Evolutionary conservation across 768 basidiomycete species (phyloP), one percentile per base, ranked within the genome.

Genomic region (Scleroderma citrinum): DNA sequence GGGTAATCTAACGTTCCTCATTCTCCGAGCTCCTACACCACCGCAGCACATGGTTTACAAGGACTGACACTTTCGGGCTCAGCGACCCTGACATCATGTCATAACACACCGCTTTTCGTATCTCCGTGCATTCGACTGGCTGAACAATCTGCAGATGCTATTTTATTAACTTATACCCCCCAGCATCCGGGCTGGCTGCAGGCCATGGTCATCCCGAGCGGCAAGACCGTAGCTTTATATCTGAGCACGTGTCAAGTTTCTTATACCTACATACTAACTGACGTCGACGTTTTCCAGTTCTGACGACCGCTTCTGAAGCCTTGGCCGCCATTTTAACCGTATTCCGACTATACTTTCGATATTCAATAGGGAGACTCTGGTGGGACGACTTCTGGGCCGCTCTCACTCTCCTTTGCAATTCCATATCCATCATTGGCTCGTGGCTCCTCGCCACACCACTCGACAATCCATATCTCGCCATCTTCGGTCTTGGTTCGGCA

Each of bases 331-430:
- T 47, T 20, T 38, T 59, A 8, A 65, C 65, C 16, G 50, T 51
- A 2, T 63, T 67, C 44, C 56, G 60, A 39, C 57, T 67, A 17
- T 65, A 52, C 51, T 61, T 63, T 43, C 56, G 61, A 39, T 46
- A 56, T 39, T 36, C 51, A 21, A 53, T 56, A 20, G 49, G 51
- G 42, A 55, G 56, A 11, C 48, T 63, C n/a, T 59, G 63, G 65
- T 67, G 54, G 59, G 63, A 65, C 32, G 65, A 65, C 35, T 44
- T 64, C 14, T 63, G 53, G 53, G 65, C 61, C 6, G 45, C 52
- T 23, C 36, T 59, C 16, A 42, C 58, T 14, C 51, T 60, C 13
- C 1, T 51, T 21, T 50, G 51, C 24, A 49, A 56, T 31, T 21
- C 38, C 0, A 24, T 48, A 37, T 54, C 55, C 37, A 30, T 56